Evolutionary conservation across 2,329 filamentous ascomycete species (phyloP), one percentile per base, ranked within the genome.

Genomic region (Leptographium lundbergii): DNA sequence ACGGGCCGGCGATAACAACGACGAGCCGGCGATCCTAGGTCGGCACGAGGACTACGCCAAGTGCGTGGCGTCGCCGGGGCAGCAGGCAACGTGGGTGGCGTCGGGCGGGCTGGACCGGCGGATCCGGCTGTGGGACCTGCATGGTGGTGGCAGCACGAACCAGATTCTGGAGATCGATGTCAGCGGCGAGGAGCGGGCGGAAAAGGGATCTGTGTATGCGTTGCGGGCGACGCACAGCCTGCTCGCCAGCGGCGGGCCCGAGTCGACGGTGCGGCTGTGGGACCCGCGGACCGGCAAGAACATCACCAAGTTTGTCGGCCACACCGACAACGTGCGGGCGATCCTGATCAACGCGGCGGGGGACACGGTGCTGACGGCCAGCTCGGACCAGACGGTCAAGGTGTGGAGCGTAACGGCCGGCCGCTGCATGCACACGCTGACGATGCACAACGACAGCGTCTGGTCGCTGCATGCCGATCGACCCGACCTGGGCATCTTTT

Each of bases 381-480:
- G 91, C 66, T 92, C 92, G 1, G 94, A 99, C 70, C 91, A 95
- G 73, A 97, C 94, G 0, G 87, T 99, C 75, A 99, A 99, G 75
- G 84, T 97, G 60, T 99, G 94, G 94, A 96, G 91, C 65, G 86
- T 97, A 65, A 94, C 89, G 13, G 92, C 91, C 25, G 94, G 94
- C 59, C 82, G 94, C 65, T 99, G 94, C 77, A 92, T 97, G 87
- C 90, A 96, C 72, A 99, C 94, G 0, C 81, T 99, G 66, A 96
- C 91, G 58, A 99, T 99, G 94, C 94, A 99, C 74, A 95, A 95
- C 69, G 91, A 96, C 69, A 96, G 91, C 69, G 89, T 99, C 25
- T 99, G 94, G 94, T 95, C 90, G 1, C 78, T 99, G 25, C 95
- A 88, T 72, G 96, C 94, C 0, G 86, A 92, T 58, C 84, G 95